Evolutionary conservation across 2,329 filamentous ascomycete genomes (phyloP).

Genomic region (Cladosporium sp.): DNA sequence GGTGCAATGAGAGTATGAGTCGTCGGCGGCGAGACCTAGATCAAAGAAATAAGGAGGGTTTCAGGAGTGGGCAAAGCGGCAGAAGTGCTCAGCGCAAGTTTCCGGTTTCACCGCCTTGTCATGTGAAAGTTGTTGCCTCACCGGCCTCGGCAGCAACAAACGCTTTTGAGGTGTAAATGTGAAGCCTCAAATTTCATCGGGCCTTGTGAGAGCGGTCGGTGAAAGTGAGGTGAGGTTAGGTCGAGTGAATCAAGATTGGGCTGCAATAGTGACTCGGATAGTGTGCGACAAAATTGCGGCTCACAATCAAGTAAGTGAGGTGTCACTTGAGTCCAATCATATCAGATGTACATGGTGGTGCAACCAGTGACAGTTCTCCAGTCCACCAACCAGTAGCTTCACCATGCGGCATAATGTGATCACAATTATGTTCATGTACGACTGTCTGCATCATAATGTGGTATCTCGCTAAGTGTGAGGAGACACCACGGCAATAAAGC

Average conservation of each 20-base stretch:
- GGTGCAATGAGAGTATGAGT: neutral
- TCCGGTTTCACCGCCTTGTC: neutral
- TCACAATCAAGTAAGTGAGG: neutral
- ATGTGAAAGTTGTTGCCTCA: neutral
- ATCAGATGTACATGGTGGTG: no score
- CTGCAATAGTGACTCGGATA: neutral
- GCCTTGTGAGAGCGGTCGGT: no score
- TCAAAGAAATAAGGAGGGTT: neutral
- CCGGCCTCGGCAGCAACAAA: neutral
- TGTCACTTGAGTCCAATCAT: no score
- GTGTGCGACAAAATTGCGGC: neutral
- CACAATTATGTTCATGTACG: neutral
- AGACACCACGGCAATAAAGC: slow-evolving; percentile 2
- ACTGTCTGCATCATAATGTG: neutral
- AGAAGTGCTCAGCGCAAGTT: neutral
- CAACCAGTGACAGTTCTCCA: no score
- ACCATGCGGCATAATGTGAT: neutral
- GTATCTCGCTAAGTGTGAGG: neutral
- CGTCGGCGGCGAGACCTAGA: no score
- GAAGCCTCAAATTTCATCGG: neutral
- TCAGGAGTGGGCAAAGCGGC: neutral
- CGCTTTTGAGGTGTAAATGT: neutral
- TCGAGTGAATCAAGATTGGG: neutral
- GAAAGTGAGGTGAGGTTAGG: neutral
- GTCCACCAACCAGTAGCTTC: no score